These are phyloP conservation scores for Rhododendron ovatum DNA, from an alignment of 148 eudicot species.

Conservation along the genomic window DNA sequence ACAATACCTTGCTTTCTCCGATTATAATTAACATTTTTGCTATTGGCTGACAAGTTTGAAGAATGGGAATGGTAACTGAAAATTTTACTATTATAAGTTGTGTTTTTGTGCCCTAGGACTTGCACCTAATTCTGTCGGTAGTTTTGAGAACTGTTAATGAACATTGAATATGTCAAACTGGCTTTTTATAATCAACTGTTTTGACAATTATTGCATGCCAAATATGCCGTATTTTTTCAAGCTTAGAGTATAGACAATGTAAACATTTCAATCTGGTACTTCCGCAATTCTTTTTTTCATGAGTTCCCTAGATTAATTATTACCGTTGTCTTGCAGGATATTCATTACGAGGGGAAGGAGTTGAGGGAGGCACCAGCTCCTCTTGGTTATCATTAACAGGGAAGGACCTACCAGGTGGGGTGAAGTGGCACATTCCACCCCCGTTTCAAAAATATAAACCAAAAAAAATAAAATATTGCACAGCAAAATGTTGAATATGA, in stretches of 20 bases:
- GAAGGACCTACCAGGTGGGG: too few species aligned
- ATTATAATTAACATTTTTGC: background rate
- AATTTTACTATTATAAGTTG: background rate
- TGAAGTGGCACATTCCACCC: too few species aligned
- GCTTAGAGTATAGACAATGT: background rate
- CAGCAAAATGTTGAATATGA: too few species aligned
- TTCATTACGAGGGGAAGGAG: slow-evolving; percentile 65
- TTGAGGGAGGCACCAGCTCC: slow-evolving; percentile 78
- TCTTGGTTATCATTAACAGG: slow-evolving; percentile 55
- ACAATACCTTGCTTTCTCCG: background rate
- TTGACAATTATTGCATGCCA: background rate
- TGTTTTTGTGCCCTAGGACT: background rate
- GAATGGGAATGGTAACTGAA: background rate
- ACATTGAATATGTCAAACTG: background rate
- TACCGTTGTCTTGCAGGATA: slow-evolving; percentile 53
- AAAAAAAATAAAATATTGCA: too few species aligned
- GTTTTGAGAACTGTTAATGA: background rate
- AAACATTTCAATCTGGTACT: background rate
- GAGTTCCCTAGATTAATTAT: slow-evolving; percentile 10
- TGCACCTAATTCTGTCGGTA: background rate
- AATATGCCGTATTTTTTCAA: background rate
- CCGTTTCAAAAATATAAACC: too few species aligned
- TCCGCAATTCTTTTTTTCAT: background rate
- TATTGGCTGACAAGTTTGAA: background rate
- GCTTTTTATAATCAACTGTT: background rate